Percentiles rank a stretch among this genome's conserved stretches.
Evolutionary conservation across 2,329 filamentous ascomycete species (phyloP).

Genomic region (Neophaeococcomyces aloes): DNA sequence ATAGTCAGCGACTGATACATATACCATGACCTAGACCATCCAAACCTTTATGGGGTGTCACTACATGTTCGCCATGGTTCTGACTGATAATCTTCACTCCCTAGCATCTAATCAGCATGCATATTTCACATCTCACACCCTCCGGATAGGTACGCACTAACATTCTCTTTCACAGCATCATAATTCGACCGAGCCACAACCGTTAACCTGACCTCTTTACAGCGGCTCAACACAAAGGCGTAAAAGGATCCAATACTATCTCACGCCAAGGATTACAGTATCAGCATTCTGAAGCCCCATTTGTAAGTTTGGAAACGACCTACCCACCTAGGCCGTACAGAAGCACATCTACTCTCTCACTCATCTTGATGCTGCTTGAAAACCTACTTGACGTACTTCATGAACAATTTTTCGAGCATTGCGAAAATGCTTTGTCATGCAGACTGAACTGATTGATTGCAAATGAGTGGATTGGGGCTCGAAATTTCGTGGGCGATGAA

Average conservation of each 20-base stretch:
- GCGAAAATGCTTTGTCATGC: too few relatives aligned
- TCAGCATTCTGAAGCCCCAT: too few relatives aligned
- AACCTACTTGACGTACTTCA: too few relatives aligned
- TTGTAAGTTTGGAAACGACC: constrained; percentile 21
- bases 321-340: constrained; percentile 47
- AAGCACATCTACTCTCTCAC: constrained; percentile 32
- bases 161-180: constrained; percentile 32
- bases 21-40: background rate
- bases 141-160: constrained; percentile 13
- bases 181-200: constrained; percentile 39
- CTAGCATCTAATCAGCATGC: constrained; percentile 18
- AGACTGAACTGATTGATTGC: too few relatives aligned
- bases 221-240: constrained; percentile 42
- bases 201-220: constrained; percentile 30
- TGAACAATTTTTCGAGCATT: too few relatives aligned
- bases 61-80: constrained; percentile 32
- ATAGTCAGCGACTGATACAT: constrained; percentile 3
- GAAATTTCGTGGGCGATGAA: too few relatives aligned
- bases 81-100: constrained; percentile 34
- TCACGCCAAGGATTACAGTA: background rate
- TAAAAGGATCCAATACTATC: constrained; percentile 49
- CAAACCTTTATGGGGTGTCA: constrained; percentile 28
- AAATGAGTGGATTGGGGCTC: too few relatives aligned
- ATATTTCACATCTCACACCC: too few relatives aligned
- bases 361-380: constrained; percentile 25